These are phyloP conservation scores for Fusarium sp. DNA, from an alignment of 2,329 filamentous ascomycete species.

Conservation along the genomic window DNA sequence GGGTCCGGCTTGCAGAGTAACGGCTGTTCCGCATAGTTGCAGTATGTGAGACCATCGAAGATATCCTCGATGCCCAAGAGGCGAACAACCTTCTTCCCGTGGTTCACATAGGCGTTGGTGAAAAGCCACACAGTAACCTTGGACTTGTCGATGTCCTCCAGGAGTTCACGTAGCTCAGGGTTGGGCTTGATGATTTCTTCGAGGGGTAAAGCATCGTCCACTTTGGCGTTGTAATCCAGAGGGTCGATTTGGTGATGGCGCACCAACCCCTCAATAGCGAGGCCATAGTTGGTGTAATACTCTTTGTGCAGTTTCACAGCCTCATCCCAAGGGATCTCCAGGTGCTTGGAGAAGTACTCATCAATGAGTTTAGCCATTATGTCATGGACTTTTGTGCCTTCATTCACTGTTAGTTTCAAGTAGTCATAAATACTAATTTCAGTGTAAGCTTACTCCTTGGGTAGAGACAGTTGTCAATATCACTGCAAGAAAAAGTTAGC, in stretches of 20 bases:
- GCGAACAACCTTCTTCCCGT: slow-evolving; percentile 83
- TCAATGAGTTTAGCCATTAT: slow-evolving; percentile 88
- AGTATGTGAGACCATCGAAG: slow-evolving; percentile 95
- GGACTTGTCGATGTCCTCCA: slow-evolving; percentile 82
- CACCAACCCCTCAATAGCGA: slow-evolving; percentile 96
- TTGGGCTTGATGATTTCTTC: slow-evolving; percentile 86
- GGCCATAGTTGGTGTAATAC: slow-evolving; percentile 95
- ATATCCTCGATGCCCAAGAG: slow-evolving; percentile 85
- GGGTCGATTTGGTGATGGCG: slow-evolving; percentile 95
- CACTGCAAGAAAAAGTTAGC: slow-evolving; percentile 66
- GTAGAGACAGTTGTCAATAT: slow-evolving; percentile 99
- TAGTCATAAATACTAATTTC: neutral
- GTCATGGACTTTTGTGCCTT: slow-evolving; percentile 83
- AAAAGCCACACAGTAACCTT: slow-evolving; percentile 94
- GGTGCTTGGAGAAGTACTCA: slow-evolving; percentile 71
- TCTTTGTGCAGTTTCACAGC: slow-evolving; percentile 87
- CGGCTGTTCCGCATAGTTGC: slow-evolving; percentile 80
- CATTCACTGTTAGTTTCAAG: slow-evolving; percentile 7
- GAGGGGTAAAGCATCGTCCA: slow-evolving; percentile 93
- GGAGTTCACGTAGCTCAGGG: slow-evolving; percentile 75
- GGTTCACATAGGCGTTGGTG: slow-evolving; percentile 94
- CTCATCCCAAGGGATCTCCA: slow-evolving; percentile 78
- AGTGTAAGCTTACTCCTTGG: slow-evolving; percentile 73
- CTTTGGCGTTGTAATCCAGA: slow-evolving; percentile 91
- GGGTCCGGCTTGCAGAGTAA: slow-evolving; percentile 88